These are phyloP conservation scores for Phytopythium delawarense DNA, from an alignment of 352 stramenopile genomes.

Conservation along the genomic window DNA sequence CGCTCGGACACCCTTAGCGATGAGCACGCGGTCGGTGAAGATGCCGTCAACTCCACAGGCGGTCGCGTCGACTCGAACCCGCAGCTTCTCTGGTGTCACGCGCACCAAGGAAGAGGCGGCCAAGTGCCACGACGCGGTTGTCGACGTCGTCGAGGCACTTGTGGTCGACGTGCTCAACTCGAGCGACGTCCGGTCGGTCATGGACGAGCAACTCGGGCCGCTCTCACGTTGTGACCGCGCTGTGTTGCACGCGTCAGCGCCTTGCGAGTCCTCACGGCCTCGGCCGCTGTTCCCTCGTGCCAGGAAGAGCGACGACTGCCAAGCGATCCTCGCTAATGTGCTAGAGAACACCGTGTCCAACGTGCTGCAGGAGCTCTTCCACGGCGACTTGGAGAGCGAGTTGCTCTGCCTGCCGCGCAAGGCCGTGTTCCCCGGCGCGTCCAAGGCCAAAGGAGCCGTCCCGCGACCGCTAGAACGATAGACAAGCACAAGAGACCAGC, in stretches of 20 bases:
- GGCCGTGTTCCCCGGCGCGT: constrained; percentile 27
- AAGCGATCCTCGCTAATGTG: constrained; percentile 48
- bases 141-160: constrained; percentile 54
- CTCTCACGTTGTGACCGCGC: constrained; percentile 23
- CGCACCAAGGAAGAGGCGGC: constrained; percentile 9
- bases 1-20: constrained; percentile 9
- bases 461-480: not conserved
- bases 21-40: constrained; percentile 10
- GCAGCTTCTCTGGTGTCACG: constrained; percentile 3
- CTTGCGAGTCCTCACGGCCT: not conserved
- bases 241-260: not conserved
- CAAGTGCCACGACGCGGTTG: constrained; percentile 38
- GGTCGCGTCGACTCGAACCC: constrained; percentile 3
- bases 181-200: constrained; percentile 34
- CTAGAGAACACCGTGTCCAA: constrained; percentile 83
- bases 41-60: constrained; percentile 4
- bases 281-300: constrained; percentile 18
- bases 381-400: constrained; percentile 68
- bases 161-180: constrained; percentile 56
- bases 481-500: not conserved
- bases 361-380: constrained; percentile 79
- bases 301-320: constrained; percentile 55
- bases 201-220: constrained; percentile 34
- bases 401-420: constrained; percentile 64
- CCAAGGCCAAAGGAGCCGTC: not conserved